Percentiles rank a stretch among this genome's conserved stretches.
phyloP scores from a whole-genome alignment of 345 rosid genomes.

The Lagerstroemia speciosa region DNA sequence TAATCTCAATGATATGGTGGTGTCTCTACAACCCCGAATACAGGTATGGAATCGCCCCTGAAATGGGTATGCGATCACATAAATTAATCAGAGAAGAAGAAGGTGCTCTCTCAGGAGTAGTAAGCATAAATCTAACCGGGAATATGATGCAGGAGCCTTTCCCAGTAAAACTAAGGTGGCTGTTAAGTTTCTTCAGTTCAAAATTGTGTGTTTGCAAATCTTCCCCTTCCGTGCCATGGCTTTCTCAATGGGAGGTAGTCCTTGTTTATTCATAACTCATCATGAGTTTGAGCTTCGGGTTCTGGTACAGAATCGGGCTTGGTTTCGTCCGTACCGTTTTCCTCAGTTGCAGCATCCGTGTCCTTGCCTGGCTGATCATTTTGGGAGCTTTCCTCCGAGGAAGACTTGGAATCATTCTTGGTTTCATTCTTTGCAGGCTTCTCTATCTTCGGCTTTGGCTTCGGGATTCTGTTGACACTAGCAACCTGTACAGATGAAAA shows the following conservation, averaged over 20 bases:
- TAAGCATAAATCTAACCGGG: neutral
- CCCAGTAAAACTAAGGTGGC: neutral
- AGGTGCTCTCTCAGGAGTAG: neutral
- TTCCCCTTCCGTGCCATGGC: neutral
- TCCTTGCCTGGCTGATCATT: constrained; percentile 18
- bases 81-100: neutral
- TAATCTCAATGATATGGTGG: neutral
- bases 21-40: neutral
- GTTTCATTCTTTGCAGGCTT: constrained; percentile 59
- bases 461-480: constrained; percentile 58
- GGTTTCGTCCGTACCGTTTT: neutral
- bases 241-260: neutral
- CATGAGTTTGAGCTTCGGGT: constrained; percentile 5
- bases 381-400: constrained; percentile 22
- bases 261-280: constrained; percentile 4
- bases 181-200: neutral
- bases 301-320: neutral
- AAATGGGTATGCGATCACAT: neutral
- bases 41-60: no score
- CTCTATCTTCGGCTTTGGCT: constrained; percentile 86
- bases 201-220: neutral
- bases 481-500: constrained; percentile 35
- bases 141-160: neutral
- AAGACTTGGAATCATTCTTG: constrained; percentile 25
- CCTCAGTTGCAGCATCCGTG: constrained; percentile 5